A percentile compares a stretch with the other conserved stretches of the same genome.
These are phyloP conservation scores for Haplosporangium gracile DNA, from an alignment of 192 early-diverging fungal species.

Conservation along the genomic window DNA sequence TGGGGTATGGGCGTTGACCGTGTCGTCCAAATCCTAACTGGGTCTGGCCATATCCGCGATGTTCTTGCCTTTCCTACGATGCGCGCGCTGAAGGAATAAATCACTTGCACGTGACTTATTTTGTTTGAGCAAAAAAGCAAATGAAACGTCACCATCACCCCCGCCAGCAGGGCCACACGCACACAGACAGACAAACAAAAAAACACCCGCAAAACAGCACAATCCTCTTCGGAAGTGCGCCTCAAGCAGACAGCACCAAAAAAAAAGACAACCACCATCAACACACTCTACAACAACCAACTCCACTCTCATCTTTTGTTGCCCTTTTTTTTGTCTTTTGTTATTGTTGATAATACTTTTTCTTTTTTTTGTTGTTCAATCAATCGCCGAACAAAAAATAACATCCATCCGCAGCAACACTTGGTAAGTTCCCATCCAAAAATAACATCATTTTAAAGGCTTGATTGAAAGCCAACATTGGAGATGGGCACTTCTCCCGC, in stretches of 20 bases:
- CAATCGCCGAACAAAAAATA: background rate
- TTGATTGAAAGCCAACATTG: no score
- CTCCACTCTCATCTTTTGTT: background rate
- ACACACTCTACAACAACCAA: background rate
- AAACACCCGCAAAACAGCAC: background rate
- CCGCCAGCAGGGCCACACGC: background rate
- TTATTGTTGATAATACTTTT: background rate
- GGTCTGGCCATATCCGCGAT: slow-evolving; percentile 79
- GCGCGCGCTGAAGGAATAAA: slow-evolving; percentile 27
- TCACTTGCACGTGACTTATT: background rate
- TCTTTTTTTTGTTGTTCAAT: background rate
- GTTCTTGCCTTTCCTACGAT: slow-evolving; percentile 83
- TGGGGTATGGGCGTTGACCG: slow-evolving; percentile 95
- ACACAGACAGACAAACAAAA: background rate
- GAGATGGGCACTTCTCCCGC: background rate
- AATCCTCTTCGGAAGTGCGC: slow-evolving; percentile 4
- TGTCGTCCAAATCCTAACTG: slow-evolving; percentile 78
- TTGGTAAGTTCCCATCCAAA: slow-evolving; percentile 1
- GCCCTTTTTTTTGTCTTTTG: background rate
- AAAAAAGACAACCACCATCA: slow-evolving; percentile 4
- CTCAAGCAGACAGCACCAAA: background rate
- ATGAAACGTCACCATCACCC: slow-evolving; percentile 9
- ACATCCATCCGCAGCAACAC: background rate
- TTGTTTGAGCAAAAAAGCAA: background rate
- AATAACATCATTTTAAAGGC: background rate